These are phyloP conservation scores for Xylaria sp. DNA, from an alignment of 495 filamentous ascomycete genomes.

Conservation along the genomic window DNA sequence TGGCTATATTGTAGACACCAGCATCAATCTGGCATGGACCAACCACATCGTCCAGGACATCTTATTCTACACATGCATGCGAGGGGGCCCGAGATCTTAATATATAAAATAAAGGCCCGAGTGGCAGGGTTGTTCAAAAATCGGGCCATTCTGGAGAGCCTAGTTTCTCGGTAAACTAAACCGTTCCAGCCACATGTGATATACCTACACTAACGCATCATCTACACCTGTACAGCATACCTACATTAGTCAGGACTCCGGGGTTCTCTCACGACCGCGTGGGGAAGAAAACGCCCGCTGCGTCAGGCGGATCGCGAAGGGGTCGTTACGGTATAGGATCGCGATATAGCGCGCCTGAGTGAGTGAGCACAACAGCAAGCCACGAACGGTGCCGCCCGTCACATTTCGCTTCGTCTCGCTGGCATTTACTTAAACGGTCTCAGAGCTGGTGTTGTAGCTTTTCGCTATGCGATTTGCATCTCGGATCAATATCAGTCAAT, in stretches of 20 bases:
- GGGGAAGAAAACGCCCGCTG: constrained; percentile 11
- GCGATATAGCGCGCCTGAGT: not conserved
- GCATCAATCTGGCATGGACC: not conserved
- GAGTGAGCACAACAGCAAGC: constrained; percentile 16
- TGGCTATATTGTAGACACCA: not conserved
- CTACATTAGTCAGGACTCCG: not conserved
- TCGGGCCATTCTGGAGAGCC: constrained; percentile 3
- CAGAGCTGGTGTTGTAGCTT: not conserved
- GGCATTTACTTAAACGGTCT: constrained; percentile 3
- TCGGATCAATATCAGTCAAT: not conserved
- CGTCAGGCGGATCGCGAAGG: not conserved
- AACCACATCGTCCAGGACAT: not conserved
- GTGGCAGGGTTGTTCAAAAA: constrained; percentile 2
- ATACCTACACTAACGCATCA: not conserved
- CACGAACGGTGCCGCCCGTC: constrained; percentile 11
- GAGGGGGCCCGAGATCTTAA: not conserved
- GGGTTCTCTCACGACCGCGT: constrained; percentile 9
- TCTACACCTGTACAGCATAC: constrained; percentile 1
- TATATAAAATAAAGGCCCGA: not conserved
- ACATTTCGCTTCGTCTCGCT: not conserved
- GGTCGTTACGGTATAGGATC: constrained; percentile 2
- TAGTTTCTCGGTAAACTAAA: constrained; percentile 16
- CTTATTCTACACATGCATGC: not conserved
- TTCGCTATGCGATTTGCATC: constrained; percentile 20
- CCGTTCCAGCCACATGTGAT: constrained; percentile 11